Conservation (phyloP, 2,329 filamentous ascomycete species). For the Stagonosporopsis chrysanthemi region DNA sequence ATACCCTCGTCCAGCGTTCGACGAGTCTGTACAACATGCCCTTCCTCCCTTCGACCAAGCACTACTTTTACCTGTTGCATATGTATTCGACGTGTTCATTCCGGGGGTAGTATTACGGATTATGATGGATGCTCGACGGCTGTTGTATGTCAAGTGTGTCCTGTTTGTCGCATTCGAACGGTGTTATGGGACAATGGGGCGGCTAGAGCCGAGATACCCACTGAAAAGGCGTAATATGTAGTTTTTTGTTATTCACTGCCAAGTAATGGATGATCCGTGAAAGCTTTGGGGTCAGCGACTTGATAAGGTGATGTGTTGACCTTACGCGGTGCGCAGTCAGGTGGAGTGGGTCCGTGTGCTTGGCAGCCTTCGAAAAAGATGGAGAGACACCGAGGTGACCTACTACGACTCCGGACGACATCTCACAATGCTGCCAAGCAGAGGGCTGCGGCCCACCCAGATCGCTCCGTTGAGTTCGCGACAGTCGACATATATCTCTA, state of each 20-base stretch:
- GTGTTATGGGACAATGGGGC: conserved; percentile 15
- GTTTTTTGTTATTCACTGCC: conserved; percentile 20
- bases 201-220: conserved; percentile 30
- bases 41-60: background rate
- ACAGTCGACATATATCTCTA: conserved; percentile 30
- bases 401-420: conserved; percentile 37
- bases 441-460: conserved; percentile 53
- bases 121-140: background rate
- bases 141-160: conserved; percentile 7
- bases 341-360: conserved; percentile 24
- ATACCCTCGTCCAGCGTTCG: background rate
- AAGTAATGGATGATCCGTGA: conserved; percentile 13
- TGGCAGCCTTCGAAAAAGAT: conserved; percentile 37
- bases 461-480: conserved; percentile 32
- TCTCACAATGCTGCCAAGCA: conserved; percentile 57
- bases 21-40: conserved; percentile 8
- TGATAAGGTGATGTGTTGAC: background rate
- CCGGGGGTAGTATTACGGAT: background rate
- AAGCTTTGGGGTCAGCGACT: background rate
- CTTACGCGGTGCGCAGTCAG: conserved; percentile 18
- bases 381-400: conserved; percentile 19
- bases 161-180: conserved; percentile 14
- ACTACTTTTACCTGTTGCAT: conserved; percentile 9
- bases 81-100: conserved; percentile 17
- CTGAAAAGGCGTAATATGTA: conserved; percentile 22